Conservation (phyloP, 83 land plant genomes). For the Picea abies region DNA sequence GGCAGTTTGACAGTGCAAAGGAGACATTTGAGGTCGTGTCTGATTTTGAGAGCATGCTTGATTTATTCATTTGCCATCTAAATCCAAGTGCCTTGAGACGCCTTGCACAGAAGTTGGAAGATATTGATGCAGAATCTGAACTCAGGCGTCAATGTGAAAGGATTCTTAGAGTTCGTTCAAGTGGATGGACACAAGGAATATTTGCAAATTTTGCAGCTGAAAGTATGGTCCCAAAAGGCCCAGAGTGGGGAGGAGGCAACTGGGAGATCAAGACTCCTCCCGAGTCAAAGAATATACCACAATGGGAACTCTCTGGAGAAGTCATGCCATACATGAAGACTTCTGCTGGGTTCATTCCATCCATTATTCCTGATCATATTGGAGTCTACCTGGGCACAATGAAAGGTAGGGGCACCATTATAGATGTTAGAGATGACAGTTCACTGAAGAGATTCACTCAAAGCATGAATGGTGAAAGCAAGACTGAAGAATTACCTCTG, state of each 20-base stretch:
- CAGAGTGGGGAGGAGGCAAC: constrained; percentile 99
- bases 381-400: constrained; percentile 94
- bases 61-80: no score
- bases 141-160: constrained; percentile 89
- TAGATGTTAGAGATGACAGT: constrained; percentile 89
- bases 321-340: constrained; percentile 99
- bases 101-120: constrained; percentile 91
- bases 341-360: constrained; percentile 81
- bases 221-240: constrained; percentile 97
- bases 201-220: constrained; percentile 98
- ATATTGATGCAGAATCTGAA: constrained; percentile 77
- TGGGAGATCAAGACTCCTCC: constrained; percentile 94
- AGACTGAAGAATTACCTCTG: constrained; percentile 30
- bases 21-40: constrained; percentile 96
- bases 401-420: constrained; percentile 93
- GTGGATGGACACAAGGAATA: constrained; percentile 97
- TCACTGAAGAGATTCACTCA: constrained; percentile 57
- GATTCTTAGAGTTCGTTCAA: constrained; percentile 84
- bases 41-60: constrained; percentile 91
- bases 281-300: constrained; percentile 65
- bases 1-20: constrained; percentile 97
- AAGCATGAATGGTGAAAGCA: constrained; percentile 32
- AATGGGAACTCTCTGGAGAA: constrained; percentile 96
- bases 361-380: constrained; percentile 90
- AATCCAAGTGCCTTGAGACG: constrained; percentile 98